Base-by-base conservation (phyloP, 345 rosid species). In the Gynandropsis gynandra region DNA sequence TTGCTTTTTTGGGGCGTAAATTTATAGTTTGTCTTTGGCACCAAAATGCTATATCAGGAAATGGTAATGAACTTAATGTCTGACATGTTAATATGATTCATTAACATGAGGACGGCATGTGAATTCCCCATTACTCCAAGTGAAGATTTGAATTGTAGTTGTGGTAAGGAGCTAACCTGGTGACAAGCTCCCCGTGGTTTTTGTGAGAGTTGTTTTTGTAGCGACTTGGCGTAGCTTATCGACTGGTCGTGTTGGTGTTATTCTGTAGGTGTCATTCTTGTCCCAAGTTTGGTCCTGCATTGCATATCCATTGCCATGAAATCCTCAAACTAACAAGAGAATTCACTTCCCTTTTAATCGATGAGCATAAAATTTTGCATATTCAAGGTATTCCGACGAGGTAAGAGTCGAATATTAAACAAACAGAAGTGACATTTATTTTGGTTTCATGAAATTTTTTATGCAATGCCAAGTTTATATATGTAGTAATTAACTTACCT, bases 161-260 rank as follows among this genome's bases (percentile, higher is more conserved):
- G 21, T 42, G 24, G 27, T 13, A 36, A 41, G 18, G 31, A 35
- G 9, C 63, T 47, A 64, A 78, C 82, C 62, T 64, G 78, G 43
- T 47, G 76, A 60, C 72, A 67, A 41, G 54, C 61, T 52, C 13
- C 73, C 42, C 59, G 70, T 5, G 34, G 38, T 70, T 65, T 82
- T 62, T 62, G 65, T 21, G 52, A 53, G 73, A 36, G 65, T 59
- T 47, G 70, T 65, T 59, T 27, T 59, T 14, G 65, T 32, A 49
- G 64, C 65, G 3, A 65, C 70, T 59, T 47, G 58, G 1, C 66
- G 52, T 17, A 59, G 52, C 39, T 69, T 64, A 52, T 64, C 62
- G 5, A 61, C 46, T 17, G 70, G 64, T 52, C 60, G 16, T 59
- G 70, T 59, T 15, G 46, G n/a, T n/a, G n/a, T n/a, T n/a, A n/a